These are phyloP conservation scores for Aspergillus saccharolyticus DNA, from an alignment of 495 filamentous ascomycete species.

Conservation along the genomic window DNA sequence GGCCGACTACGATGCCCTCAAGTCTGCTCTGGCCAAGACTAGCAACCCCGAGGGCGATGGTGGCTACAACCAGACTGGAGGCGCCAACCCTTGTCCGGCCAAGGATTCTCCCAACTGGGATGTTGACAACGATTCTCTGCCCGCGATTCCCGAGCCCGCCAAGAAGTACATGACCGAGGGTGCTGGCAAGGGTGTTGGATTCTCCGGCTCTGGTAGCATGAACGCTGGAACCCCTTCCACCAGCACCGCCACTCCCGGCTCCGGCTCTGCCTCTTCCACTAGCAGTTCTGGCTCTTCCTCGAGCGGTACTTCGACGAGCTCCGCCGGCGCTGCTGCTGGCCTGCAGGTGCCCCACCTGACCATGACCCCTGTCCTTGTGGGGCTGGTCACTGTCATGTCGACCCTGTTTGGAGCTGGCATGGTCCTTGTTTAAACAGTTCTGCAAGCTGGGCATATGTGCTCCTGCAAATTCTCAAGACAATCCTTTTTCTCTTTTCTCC, in stretches of 20 bases:
- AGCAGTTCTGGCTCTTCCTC: conserved; percentile 5
- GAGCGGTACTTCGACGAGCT: conserved; percentile 8
- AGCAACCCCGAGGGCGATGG: conserved; percentile 67
- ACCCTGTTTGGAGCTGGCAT: conserved; percentile 62
- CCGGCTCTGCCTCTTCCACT: conserved; percentile 37
- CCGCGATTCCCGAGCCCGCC: conserved; percentile 67
- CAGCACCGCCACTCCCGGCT: conserved; percentile 58
- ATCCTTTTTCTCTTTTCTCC: conserved; percentile 5
- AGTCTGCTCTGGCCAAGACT: conserved; percentile 58
- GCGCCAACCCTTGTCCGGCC: conserved; percentile 63
- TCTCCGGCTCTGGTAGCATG: conserved; percentile 68
- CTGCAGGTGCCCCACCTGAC: conserved; percentile 42
- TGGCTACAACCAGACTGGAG: conserved; percentile 65
- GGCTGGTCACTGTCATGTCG: conserved; percentile 51
- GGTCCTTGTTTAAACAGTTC: conserved; percentile 31
- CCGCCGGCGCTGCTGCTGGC: conserved; percentile 42
- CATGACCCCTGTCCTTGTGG: conserved; percentile 50
- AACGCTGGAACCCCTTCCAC: conserved; percentile 57
- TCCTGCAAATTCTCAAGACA: neutral
- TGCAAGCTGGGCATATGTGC: neutral
- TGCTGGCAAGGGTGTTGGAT: conserved; percentile 68
- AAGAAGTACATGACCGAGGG: conserved; percentile 65
- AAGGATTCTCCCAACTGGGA: conserved; percentile 64
- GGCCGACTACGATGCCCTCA: conserved; percentile 64
- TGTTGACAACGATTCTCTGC: conserved; percentile 61